These are phyloP conservation scores for Exophiala dermatitidis DNA, from an alignment of 2,329 filamentous ascomycete species.

Conservation along the genomic window DNA sequence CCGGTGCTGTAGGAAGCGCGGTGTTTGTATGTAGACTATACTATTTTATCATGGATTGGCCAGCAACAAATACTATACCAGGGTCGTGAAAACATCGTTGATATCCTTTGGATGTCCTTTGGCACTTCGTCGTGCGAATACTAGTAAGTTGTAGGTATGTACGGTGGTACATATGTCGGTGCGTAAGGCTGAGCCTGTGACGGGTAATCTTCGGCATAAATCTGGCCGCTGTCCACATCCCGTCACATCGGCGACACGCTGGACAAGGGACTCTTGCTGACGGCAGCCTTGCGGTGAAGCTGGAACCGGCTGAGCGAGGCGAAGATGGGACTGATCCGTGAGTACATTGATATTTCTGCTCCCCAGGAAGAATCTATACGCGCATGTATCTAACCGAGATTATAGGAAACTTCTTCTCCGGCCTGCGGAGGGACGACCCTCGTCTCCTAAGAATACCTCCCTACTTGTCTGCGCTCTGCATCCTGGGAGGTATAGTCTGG, in stretches of 20 bases:
- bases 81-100: no score
- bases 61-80: no score
- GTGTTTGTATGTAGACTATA: no score
- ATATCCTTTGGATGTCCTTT: neutral
- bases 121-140: slow-evolving; percentile 31
- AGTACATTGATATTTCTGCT: slow-evolving; percentile 2
- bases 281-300: slow-evolving; percentile 22
- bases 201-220: slow-evolving; percentile 15
- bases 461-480: slow-evolving; percentile 76
- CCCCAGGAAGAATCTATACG: neutral
- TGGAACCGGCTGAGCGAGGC: slow-evolving; percentile 19
- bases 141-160: neutral
- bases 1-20: no score
- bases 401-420: slow-evolving; percentile 18
- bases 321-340: slow-evolving; percentile 25
- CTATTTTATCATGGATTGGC: no score
- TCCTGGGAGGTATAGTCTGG: slow-evolving; percentile 80
- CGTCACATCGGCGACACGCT: neutral
- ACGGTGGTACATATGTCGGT: no score
- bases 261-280: neutral
- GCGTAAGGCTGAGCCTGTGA: neutral
- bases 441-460: slow-evolving; percentile 76
- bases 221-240: slow-evolving; percentile 14
- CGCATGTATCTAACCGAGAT: slow-evolving; percentile 9
- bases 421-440: slow-evolving; percentile 63